Percentiles rank a stretch among this genome's conserved stretches.
These are phyloP conservation scores for Purpureocillium takamizusanense DNA, from an alignment of 2,329 filamentous ascomycete species.

Conservation along the genomic window DNA sequence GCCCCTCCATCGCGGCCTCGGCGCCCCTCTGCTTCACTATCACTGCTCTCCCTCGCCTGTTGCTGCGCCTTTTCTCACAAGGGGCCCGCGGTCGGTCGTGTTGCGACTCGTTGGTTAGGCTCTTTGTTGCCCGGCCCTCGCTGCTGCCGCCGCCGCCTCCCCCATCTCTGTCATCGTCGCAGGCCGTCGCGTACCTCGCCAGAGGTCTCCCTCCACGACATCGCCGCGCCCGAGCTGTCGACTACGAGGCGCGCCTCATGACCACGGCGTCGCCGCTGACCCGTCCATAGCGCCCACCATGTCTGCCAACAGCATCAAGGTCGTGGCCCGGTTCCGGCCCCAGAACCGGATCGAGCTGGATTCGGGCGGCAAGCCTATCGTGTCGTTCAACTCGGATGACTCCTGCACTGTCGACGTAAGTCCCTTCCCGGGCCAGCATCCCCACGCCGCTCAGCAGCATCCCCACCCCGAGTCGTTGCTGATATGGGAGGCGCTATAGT, in stretches of 20 bases:
- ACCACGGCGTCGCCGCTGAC: constrained; percentile 4
- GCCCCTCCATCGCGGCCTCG: neutral
- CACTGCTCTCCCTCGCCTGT: neutral
- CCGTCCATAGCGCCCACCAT: constrained; percentile 32
- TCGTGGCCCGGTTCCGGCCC: constrained; percentile 94
- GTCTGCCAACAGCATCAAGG: constrained; percentile 62
- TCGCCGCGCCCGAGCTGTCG: constrained; percentile 1
- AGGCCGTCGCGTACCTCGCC: neutral
- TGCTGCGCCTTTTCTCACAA: no score
- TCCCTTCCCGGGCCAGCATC: constrained; percentile 11
- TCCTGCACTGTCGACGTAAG: constrained; percentile 79
- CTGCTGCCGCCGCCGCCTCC: no score
- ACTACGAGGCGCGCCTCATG: constrained; percentile 7
- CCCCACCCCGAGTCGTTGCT: constrained; percentile 7
- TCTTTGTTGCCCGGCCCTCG: neutral
- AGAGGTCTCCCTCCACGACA: neutral
- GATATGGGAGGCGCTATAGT: constrained; percentile 40
- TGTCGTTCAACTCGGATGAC: constrained; percentile 79
- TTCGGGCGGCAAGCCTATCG: constrained; percentile 85
- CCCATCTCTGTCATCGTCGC: no score
- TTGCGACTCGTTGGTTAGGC: constrained; percentile 1
- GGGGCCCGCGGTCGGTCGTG: no score
- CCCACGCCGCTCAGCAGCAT: constrained; percentile 1
- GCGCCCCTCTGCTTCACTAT: neutral
- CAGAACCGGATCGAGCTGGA: constrained; percentile 92